Evolutionary conservation across 176 grass and related monocot species (phyloP).

Genomic region (Triticum turgidum): DNA sequence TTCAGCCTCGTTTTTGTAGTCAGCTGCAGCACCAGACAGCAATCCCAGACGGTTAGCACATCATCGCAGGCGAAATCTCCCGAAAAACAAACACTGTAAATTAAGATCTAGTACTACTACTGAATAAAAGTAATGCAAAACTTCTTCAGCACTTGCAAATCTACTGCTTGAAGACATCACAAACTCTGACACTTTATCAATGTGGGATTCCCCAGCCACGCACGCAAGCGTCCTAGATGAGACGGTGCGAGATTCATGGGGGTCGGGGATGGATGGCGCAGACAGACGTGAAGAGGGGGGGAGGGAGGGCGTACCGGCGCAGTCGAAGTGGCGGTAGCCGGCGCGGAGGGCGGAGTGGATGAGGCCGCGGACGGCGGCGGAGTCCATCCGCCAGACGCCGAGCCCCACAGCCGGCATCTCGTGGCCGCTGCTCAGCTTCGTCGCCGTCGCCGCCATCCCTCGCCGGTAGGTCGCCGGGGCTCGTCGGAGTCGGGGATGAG

Average conservation of each 20-base stretch:
- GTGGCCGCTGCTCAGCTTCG: constrained; percentile 69
- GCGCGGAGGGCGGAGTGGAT: constrained; percentile 75
- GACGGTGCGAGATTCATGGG: not conserved
- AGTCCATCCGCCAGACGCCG: constrained; percentile 92
- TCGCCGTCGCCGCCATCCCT: constrained; percentile 40
- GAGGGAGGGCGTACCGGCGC: constrained; percentile 54
- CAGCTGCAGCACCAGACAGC: constrained; percentile 40
- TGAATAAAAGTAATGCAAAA: not conserved
- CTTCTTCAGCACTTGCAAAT: not conserved
- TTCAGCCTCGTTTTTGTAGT: constrained; percentile 88
- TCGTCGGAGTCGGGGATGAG: not conserved
- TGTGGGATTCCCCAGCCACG: not conserved
- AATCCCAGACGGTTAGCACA: not conserved
- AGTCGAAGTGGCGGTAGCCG: constrained; percentile 96
- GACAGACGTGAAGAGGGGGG: not conserved
- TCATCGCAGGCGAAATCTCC: not conserved
- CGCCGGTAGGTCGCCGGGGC: not conserved
- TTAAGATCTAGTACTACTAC: not conserved
- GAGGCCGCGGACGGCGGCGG: constrained; percentile 65
- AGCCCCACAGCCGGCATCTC: constrained; percentile 80
- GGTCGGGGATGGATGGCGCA: not conserved
- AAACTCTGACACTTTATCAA: not conserved
- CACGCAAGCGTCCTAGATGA: not conserved
- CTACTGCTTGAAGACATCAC: not conserved
- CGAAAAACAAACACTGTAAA: not conserved